Percentiles rank a stretch among this genome's conserved stretches.
These are phyloP conservation scores for Aspergillus ochraceus DNA, from an alignment of 2,329 filamentous ascomycete species.

Conservation along the genomic window DNA sequence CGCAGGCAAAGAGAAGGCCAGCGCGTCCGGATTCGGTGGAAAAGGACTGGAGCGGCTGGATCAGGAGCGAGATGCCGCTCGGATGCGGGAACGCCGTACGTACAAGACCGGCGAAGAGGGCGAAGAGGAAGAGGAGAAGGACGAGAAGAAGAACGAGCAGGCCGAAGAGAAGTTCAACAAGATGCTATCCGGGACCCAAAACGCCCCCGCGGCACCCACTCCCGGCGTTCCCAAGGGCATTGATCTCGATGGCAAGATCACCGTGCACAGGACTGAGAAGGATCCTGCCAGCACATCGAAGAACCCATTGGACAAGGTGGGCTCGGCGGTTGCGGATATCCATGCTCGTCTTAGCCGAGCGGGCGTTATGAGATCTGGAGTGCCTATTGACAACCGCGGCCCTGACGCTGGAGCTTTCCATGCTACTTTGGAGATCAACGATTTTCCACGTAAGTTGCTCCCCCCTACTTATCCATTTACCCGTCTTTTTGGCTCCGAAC, in stretches of 20 bases:
- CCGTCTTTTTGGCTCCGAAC: neutral
- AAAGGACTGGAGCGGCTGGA: constrained; percentile 92
- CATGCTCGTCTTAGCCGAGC: constrained; percentile 86
- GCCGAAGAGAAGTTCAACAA: constrained; percentile 55
- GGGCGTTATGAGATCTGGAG: constrained; percentile 84
- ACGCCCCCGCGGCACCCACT: constrained; percentile 54
- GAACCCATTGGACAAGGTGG: constrained; percentile 79
- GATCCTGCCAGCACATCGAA: constrained; percentile 50
- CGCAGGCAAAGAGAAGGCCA: constrained; percentile 82
- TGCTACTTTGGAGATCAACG: constrained; percentile 97
- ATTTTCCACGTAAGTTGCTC: constrained; percentile 72
- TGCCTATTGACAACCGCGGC: constrained; percentile 97
- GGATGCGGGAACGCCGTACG: constrained; percentile 80
- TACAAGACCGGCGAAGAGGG: constrained; percentile 88
- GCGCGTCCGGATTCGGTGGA: constrained; percentile 83
- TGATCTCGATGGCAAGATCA: constrained; percentile 68
- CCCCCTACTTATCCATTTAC: neutral
- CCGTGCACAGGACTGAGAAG: constrained; percentile 69
- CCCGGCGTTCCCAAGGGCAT: constrained; percentile 55
- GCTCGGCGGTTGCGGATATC: constrained; percentile 87
- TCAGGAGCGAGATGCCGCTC: constrained; percentile 83
- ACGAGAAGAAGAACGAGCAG: constrained; percentile 71
- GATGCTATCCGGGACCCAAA: constrained; percentile 64
- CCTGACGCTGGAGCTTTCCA: constrained; percentile 96
- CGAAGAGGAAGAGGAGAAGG: constrained; percentile 68